Conservation (phyloP, 371 early-diverging fungal genomes). For the Lichtheimia ramosa region DNA sequence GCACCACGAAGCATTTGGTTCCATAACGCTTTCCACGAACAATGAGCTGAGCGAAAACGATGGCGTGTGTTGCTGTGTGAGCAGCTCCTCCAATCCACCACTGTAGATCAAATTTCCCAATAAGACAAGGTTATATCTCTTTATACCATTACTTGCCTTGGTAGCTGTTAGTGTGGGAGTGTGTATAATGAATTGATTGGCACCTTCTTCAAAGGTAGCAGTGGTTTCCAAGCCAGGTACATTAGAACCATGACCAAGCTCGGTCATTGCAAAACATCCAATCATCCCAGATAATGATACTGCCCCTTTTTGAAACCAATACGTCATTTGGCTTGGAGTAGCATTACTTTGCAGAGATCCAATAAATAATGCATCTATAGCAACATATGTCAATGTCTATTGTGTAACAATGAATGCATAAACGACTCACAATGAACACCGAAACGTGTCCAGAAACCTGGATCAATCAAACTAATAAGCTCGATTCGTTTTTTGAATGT, state of each 20-base stretch:
- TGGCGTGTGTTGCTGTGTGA: slow-evolving; percentile 81
- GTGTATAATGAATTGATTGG: slow-evolving; percentile 88
- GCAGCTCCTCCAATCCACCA: slow-evolving; percentile 97
- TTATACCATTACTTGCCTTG: slow-evolving; percentile 40
- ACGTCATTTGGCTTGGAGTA: slow-evolving; percentile 79
- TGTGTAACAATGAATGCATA: no score
- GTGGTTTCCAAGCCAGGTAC: slow-evolving; percentile 92
- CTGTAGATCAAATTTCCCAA: slow-evolving; percentile 7
- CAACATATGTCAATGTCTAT: no score
- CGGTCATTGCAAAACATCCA: slow-evolving; percentile 95
- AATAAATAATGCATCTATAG: slow-evolving; percentile 78
- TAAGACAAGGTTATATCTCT: no score
- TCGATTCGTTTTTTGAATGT: slow-evolving; percentile 81
- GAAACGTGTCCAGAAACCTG: slow-evolving; percentile 90
- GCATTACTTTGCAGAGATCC: slow-evolving; percentile 89
- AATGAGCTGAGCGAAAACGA: slow-evolving; percentile 82
- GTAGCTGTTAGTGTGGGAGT: slow-evolving; percentile 90
- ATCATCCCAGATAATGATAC: slow-evolving; percentile 77
- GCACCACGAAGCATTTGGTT: slow-evolving; percentile 75
- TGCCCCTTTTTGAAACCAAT: slow-evolving; percentile 90
- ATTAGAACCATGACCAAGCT: slow-evolving; percentile 87
- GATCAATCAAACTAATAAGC: slow-evolving; percentile 78
- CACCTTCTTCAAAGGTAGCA: slow-evolving; percentile 82
- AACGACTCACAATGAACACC: slow-evolving; percentile 77
- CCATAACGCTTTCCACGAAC: slow-evolving; percentile 79